A percentile compares a stretch with the other conserved stretches of the same genome.
Evolutionary conservation across 495 filamentous ascomycete species (phyloP).

Genomic region (Xylaria palmicola): DNA sequence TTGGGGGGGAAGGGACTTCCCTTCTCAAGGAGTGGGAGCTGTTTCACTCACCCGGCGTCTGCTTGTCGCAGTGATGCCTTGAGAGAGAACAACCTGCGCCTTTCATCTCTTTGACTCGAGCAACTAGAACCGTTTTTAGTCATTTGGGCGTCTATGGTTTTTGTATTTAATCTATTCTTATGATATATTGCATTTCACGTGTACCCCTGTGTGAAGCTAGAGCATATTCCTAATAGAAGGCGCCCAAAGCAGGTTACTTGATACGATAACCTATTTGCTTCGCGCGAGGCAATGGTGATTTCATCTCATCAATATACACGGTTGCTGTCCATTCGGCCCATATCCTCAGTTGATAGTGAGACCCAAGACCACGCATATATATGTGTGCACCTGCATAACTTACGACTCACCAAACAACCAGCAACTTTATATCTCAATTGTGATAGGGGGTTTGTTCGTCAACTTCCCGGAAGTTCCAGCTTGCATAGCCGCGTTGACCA

Average conservation of each 20-base stretch:
- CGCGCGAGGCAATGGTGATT: background rate
- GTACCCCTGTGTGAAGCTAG: background rate
- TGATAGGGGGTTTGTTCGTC: constrained; percentile 47
- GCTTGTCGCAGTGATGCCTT: background rate
- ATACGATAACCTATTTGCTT: background rate
- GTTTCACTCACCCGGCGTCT: background rate
- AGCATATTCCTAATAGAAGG: background rate
- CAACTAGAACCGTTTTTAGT: background rate
- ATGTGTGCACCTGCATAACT: too few species aligned
- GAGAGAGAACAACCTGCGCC: background rate
- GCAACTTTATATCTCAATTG: constrained; percentile 55
- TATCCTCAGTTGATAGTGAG: background rate
- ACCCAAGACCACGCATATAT: background rate
- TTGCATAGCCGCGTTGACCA: constrained; percentile 80
- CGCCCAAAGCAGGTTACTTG: background rate
- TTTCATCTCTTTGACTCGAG: background rate
- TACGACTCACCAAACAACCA: constrained; percentile 16
- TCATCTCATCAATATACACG: background rate
- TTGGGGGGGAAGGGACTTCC: too few species aligned
- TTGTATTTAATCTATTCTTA: constrained; percentile 1
- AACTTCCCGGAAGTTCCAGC: constrained; percentile 64
- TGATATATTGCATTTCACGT: background rate
- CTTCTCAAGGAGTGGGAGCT: too few species aligned
- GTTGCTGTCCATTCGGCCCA: background rate
- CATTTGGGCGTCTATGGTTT: background rate